Base-by-base conservation (phyloP, 2,329 filamentous ascomycete genomes). In the Fusarium heterosporum region DNA sequence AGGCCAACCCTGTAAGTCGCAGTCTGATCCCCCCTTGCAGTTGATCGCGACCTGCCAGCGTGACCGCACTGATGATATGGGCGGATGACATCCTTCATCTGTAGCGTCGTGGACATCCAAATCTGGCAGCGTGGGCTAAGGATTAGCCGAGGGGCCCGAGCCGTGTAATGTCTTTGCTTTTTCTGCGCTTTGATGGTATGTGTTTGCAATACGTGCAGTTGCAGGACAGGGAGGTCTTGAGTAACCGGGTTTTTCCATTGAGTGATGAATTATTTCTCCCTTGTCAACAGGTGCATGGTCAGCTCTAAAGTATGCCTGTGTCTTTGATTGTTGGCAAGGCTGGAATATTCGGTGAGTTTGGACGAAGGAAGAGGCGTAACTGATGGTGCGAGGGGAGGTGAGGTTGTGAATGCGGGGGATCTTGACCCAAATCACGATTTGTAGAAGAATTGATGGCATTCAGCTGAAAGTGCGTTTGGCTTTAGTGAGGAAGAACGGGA, bases 291-390 rank as follows among this genome's bases (percentile, higher is more conserved):
- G 43, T 47, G 46, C 45, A 32, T 38, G 32, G 28, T 45, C 55
- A 59, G 55, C 42, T 40, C 49, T 47, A 39, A 54, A 29, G 28
- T 28, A 55, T 59, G 60, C 43, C 28, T 71, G 69, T 71, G 69
- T 64, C 61, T 72, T 62, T 55, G 56, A 70, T 50, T 51, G 55
- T 66, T 57, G 22, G 26, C 22, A 43, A 26, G 29, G 29, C 54
- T 39, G 47, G 42, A 56, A 43, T 55, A 57, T 42, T 46, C 43
- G 28, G 46, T 45, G 39, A 38, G 52, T 36, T 45, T 46, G 50
- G 29, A 51, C 26, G 36, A 36, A 32, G 47, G n/a, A 48, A 52
- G 36, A 49, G 32, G 39, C 42, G 32, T 32, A 28, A 54, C 40
- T 66, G 19, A 38, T 30, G 29, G 29, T 59, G 69, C 36, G 66